These are phyloP conservation scores for Scleromitrula shiraiana DNA, from an alignment of 2,329 filamentous ascomycete species.

Conservation along the genomic window DNA sequence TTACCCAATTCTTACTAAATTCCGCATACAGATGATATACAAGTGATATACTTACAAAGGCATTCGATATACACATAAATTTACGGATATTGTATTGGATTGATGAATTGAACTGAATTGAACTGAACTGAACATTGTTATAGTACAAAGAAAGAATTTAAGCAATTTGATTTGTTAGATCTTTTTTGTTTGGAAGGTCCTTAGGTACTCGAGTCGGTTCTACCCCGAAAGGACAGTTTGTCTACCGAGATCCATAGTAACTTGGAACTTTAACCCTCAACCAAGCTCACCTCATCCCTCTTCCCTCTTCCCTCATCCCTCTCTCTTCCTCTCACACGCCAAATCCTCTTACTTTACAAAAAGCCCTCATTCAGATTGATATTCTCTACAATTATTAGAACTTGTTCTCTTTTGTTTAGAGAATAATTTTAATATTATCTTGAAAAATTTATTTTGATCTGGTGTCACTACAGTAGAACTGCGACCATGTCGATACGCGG, in stretches of 20 bases:
- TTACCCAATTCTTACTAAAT: too few species aligned
- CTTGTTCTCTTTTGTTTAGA: constrained; percentile 1
- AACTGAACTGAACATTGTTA: too few species aligned
- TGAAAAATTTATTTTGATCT: constrained; percentile 11
- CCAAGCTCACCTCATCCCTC: not conserved
- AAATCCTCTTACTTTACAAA: too few species aligned
- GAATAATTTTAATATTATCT: not conserved
- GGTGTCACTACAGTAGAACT: constrained; percentile 24
- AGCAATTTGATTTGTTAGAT: too few species aligned
- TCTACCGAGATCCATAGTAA: constrained; percentile 8
- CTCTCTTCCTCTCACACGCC: not conserved
- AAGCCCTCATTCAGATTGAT: not conserved
- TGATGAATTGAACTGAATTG: too few species aligned
- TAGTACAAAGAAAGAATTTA: too few species aligned
- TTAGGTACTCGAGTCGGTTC: too few species aligned
- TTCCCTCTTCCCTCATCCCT: constrained; percentile 8
- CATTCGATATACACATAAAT: too few species aligned
- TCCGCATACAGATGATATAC: too few species aligned
- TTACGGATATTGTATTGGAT: too few species aligned
- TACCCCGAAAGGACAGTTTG: constrained; percentile 6
- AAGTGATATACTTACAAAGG: too few species aligned
- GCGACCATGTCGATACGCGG: constrained; percentile 47
- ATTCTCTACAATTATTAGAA: not conserved
- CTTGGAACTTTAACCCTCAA: not conserved
- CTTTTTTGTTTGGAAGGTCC: too few species aligned